Evolutionary conservation across 768 basidiomycete genomes (phyloP).

Genomic region (Candolleomyces aberdarensis): DNA sequence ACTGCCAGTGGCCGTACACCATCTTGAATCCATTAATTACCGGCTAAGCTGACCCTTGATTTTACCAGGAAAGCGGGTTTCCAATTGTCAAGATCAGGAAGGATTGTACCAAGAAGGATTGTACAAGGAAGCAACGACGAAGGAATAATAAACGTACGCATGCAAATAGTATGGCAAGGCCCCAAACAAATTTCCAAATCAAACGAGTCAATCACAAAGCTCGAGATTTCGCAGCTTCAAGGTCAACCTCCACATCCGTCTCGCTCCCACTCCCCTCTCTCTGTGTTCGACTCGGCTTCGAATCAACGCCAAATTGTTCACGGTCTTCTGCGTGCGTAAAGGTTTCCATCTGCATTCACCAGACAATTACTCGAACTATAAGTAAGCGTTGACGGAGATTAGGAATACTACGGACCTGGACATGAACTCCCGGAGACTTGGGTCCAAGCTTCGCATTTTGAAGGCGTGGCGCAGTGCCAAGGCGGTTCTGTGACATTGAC

Average conservation of each 20-base stretch:
- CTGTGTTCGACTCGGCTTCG: slow-evolving; percentile 18
- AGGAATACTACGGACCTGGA: slow-evolving; percentile 31
- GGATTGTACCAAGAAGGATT: too few species aligned
- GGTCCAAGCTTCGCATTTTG: slow-evolving; percentile 12
- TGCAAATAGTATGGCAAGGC: too few species aligned
- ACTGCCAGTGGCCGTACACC: too few species aligned
- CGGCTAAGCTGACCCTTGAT: too few species aligned
- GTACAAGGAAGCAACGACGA: too few species aligned
- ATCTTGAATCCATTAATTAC: too few species aligned
- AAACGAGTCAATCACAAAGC: background rate
- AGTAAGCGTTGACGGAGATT: background rate
- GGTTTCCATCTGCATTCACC: slow-evolving; percentile 42
- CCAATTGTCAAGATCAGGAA: too few species aligned
- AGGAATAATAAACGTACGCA: too few species aligned
- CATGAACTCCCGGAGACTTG: slow-evolving; percentile 35
- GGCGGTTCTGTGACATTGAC: slow-evolving; percentile 1
- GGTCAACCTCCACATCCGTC: slow-evolving; percentile 29
- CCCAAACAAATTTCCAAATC: background rate
- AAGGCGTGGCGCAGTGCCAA: background rate
- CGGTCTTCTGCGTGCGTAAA: slow-evolving; percentile 40
- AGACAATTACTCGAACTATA: background rate
- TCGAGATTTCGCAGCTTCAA: slow-evolving; percentile 11
- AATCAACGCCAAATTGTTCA: slow-evolving; percentile 15
- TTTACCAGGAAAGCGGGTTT: too few species aligned
- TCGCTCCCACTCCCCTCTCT: slow-evolving; percentile 22